Conservation (phyloP, 164 flowering plant species). For the Annona squamosa region DNA sequence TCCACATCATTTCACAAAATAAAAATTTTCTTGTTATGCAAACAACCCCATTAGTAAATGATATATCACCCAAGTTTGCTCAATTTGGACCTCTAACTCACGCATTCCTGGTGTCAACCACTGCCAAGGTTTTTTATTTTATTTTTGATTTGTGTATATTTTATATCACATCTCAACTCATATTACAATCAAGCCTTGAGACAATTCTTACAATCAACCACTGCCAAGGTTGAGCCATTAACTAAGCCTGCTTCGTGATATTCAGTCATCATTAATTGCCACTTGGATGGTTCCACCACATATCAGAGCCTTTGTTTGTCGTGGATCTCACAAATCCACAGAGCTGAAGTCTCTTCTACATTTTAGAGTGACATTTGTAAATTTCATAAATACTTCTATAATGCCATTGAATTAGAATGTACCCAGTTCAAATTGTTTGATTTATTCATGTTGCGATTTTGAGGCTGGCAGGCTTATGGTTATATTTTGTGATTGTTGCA, state of each 20-base stretch:
- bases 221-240: not conserved
- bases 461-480: not conserved
- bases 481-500: slow-evolving; percentile 16
- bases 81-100: too few relatives aligned
- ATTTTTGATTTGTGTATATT: too few relatives aligned
- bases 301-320: not conserved
- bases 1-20: too few relatives aligned
- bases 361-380: not conserved
- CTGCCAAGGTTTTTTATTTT: too few relatives aligned
- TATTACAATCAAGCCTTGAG: too few relatives aligned
- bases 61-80: too few relatives aligned
- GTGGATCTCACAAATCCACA: not conserved
- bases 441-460: not conserved
- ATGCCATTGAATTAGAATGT: not conserved
- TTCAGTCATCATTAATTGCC: not conserved
- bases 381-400: not conserved
- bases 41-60: too few relatives aligned
- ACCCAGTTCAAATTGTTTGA: not conserved
- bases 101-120: too few relatives aligned
- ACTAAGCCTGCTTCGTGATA: not conserved
- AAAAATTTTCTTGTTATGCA: too few relatives aligned
- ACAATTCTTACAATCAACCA: too few relatives aligned
- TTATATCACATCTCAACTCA: too few relatives aligned
- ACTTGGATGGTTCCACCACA: not conserved
- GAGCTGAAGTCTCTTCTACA: not conserved